A percentile compares a stretch with the other conserved stretches of the same genome.
phyloP scores from a whole-genome alignment of 768 basidiomycete genomes.

The Russula dissimulans region DNA sequence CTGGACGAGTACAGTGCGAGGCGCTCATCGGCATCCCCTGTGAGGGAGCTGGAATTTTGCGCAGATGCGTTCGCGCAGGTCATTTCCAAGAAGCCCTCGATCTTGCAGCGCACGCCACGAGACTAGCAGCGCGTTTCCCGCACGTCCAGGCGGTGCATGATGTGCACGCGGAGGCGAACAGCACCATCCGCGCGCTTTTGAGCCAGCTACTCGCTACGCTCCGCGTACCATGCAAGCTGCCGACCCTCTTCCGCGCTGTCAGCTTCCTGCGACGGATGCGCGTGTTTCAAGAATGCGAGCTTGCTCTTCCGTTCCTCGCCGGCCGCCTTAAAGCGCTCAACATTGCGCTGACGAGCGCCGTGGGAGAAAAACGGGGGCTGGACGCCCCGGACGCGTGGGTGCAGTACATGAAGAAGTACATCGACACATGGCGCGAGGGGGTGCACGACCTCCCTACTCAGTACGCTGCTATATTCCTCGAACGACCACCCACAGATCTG shows the following conservation, averaged over 20 bases:
- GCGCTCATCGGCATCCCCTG: no score
- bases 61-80: conserved; percentile 87
- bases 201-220: conserved; percentile 68
- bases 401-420: conserved; percentile 73
- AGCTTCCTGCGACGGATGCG: conserved; percentile 81
- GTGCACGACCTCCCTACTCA: conserved; percentile 90
- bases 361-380: conserved; percentile 32
- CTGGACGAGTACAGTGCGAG: no score
- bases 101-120: conserved; percentile 60
- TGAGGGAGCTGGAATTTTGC: no score
- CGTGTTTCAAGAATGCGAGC: conserved; percentile 57
- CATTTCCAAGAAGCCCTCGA: conserved; percentile 90
- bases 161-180: conserved; percentile 56
- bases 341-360: conserved; percentile 44
- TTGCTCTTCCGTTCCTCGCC: conserved; percentile 79
- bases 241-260: conserved; percentile 82
- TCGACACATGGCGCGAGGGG: conserved; percentile 87
- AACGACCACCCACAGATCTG: conserved; percentile 37
- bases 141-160: conserved; percentile 46
- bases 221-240: conserved; percentile 80
- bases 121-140: conserved; percentile 34
- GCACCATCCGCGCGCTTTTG: conserved; percentile 59
- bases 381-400: conserved; percentile 54
- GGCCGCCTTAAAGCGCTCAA: conserved; percentile 60
- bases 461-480: conserved; percentile 82